Evolutionary conservation across 257 asterid species (phyloP).

Genomic region (Gynochthodes officinalis): DNA sequence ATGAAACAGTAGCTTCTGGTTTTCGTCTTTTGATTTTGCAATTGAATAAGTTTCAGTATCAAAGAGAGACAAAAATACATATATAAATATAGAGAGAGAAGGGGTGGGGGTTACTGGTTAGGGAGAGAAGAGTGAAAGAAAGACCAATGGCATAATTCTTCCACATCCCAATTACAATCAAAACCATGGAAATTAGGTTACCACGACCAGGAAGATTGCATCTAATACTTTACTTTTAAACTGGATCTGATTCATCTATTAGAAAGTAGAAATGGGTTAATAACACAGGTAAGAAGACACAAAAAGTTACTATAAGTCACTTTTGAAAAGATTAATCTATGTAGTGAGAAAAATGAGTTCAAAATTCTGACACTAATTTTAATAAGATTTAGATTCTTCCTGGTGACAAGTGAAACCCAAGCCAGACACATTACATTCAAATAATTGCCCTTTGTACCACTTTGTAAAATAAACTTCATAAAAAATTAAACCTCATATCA

Average conservation of each 20-base stretch:
- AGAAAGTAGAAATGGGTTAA: neutral
- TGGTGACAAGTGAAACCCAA: neutral
- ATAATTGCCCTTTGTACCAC: neutral
- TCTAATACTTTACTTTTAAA: too few relatives aligned
- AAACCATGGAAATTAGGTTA: conserved; percentile 1
- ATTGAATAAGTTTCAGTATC: neutral
- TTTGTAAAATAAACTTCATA: neutral
- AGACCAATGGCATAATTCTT: neutral
- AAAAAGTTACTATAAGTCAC: neutral
- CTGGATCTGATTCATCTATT: neutral
- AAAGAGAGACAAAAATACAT: neutral
- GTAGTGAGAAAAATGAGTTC: neutral
- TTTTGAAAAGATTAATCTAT: neutral
- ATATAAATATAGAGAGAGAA: neutral
- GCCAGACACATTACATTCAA: too few relatives aligned
- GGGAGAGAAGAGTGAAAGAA: neutral
- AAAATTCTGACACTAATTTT: neutral
- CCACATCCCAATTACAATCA: neutral
- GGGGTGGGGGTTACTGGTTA: too few relatives aligned
- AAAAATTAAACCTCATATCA: neutral
- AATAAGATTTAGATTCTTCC: neutral
- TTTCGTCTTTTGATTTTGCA: neutral
- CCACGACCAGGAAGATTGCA: neutral
- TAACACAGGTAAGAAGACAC: neutral
- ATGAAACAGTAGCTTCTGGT: neutral